These are phyloP conservation scores for Kazachstania martiniae DNA, from an alignment of 805 yeast genomes.

Conservation along the genomic window DNA sequence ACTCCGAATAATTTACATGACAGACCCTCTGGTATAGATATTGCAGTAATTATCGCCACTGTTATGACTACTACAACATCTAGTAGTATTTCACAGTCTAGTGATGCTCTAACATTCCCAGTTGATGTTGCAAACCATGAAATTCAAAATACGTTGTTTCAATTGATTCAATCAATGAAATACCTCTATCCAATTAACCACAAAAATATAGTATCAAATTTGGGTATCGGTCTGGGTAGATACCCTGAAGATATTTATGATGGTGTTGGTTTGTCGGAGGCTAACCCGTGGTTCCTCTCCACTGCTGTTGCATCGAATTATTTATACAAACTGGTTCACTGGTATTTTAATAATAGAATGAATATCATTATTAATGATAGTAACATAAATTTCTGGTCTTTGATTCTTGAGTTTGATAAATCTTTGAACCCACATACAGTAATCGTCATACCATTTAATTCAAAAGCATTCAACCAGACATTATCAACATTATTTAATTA, in stretches of 20 bases:
- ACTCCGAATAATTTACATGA: constrained; percentile 41
- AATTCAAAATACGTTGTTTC: constrained; percentile 52
- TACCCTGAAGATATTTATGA: constrained; percentile 89
- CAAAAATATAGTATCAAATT: constrained; percentile 29
- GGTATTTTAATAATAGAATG: constrained; percentile 28
- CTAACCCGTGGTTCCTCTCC: constrained; percentile 89
- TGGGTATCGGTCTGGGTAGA: constrained; percentile 68
- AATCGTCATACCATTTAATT: constrained; percentile 14
- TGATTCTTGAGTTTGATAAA: constrained; percentile 5
- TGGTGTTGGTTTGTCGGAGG: constrained; percentile 60
- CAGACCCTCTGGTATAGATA: constrained; percentile 70
- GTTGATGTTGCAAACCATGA: constrained; percentile 48
- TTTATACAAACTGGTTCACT: constrained; percentile 43
- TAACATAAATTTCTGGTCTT: constrained; percentile 20
- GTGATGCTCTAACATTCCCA: constrained; percentile 32
- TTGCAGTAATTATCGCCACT: constrained; percentile 49
- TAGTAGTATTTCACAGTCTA: background rate
- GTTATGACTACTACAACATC: constrained; percentile 37
- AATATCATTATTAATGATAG: constrained; percentile 35
- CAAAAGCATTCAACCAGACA: constrained; percentile 36
- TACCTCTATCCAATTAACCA: constrained; percentile 69
- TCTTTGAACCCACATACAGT: constrained; percentile 1
- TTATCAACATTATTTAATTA: constrained; percentile 38
- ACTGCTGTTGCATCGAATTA: constrained; percentile 62
- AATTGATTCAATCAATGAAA: constrained; percentile 58